Evolutionary conservation across 2,329 filamentous ascomycete species (phyloP).

Genomic region (Fusarium sp.): DNA sequence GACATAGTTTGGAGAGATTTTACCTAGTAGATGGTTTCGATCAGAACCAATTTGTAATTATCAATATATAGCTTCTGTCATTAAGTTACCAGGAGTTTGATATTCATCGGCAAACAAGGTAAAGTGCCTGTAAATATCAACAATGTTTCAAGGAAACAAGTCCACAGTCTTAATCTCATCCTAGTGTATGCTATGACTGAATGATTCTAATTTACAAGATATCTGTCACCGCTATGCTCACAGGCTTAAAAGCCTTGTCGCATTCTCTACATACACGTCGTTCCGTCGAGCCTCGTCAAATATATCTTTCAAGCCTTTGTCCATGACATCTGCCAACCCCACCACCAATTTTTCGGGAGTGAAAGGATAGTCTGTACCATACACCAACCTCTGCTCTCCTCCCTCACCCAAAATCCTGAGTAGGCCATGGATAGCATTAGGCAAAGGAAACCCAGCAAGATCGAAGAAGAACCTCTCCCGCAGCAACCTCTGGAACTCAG

Average conservation of each 20-base stretch:
- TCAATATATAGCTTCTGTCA: too few relatives aligned
- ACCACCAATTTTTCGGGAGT: not conserved
- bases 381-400: slow-evolving; percentile 8
- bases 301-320: not conserved
- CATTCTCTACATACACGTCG: not conserved
- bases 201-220: too few relatives aligned
- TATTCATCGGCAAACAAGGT: too few relatives aligned
- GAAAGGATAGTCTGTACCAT: slow-evolving; percentile 14
- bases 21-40: not conserved
- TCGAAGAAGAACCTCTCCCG: slow-evolving; percentile 10
- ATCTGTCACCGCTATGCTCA: not conserved
- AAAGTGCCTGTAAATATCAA: too few relatives aligned
- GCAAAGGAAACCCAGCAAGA: slow-evolving; percentile 7
- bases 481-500: not conserved
- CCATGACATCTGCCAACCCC: not conserved
- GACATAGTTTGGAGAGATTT: not conserved
- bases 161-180: too few relatives aligned
- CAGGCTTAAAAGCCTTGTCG: not conserved
- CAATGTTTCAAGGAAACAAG: too few relatives aligned
- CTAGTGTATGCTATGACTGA: too few relatives aligned
- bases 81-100: too few relatives aligned
- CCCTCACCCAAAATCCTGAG: not conserved
- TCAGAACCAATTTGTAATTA: too few relatives aligned
- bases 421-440: slow-evolving; percentile 1
- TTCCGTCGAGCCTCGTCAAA: not conserved